These are phyloP conservation scores for Teratosphaeria epicoccoides DNA, from an alignment of 2,329 filamentous ascomycete species.

Conservation along the genomic window DNA sequence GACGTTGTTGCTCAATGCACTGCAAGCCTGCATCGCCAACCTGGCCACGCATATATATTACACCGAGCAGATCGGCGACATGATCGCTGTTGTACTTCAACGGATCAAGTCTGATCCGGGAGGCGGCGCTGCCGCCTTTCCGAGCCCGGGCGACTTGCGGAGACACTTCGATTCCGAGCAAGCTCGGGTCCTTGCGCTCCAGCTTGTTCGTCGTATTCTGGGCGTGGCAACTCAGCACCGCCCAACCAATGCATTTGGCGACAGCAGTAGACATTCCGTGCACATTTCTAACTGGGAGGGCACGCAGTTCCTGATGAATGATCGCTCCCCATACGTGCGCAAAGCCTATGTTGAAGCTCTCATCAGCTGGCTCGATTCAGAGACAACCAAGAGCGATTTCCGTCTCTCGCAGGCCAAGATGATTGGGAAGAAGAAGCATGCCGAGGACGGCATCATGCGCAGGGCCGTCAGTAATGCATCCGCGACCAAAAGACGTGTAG, in stretches of 20 bases:
- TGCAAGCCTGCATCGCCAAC: conserved; percentile 79
- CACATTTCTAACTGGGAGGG: conserved; percentile 84
- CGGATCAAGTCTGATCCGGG: conserved; percentile 59
- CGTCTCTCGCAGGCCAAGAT: conserved; percentile 11
- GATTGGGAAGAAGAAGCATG: conserved; percentile 14
- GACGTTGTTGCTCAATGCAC: conserved; percentile 47
- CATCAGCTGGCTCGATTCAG: conserved; percentile 58
- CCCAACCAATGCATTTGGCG: conserved; percentile 9
- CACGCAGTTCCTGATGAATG: conserved; percentile 85
- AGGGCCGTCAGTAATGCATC: conserved; percentile 61
- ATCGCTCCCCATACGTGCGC: conserved; percentile 65
- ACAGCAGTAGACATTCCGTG: conserved; percentile 48
- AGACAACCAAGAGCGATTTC: conserved; percentile 21
- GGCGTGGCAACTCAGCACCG: conserved; percentile 56
- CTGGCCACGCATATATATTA: conserved; percentile 95
- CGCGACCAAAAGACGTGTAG: conserved; percentile 3
- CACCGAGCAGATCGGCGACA: conserved; percentile 88
- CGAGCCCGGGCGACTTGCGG: conserved; percentile 15
- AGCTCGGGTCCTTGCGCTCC: conserved; percentile 55
- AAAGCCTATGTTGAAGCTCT: conserved; percentile 78
- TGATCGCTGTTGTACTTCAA: conserved; percentile 70
- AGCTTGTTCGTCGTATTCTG: conserved; percentile 72
- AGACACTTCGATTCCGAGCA: conserved; percentile 54
- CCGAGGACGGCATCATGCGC: conserved; percentile 35
- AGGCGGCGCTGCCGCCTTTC: conserved; percentile 33